Conservation (phyloP, 768 basidiomycete genomes). For the Pleurotus citrinopileatus region DNA sequence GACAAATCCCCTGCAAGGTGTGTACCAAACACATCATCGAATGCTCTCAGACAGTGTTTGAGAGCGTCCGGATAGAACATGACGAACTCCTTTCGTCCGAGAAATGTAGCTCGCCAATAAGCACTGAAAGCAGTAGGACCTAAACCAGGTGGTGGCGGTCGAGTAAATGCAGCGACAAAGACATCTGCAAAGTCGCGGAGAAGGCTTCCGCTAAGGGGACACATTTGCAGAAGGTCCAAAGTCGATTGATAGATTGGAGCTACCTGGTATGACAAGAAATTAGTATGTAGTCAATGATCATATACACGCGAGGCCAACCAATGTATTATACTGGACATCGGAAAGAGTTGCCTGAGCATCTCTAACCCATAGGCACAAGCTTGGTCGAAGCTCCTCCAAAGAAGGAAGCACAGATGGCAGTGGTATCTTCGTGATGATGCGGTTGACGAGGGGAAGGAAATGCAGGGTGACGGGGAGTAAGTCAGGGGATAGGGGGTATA, state of each 20-base stretch:
- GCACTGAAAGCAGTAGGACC: conserved; percentile 51
- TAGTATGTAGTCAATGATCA: too few species aligned
- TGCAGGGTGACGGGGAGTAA: conserved; percentile 25
- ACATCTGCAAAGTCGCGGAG: conserved; percentile 43
- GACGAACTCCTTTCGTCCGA: conserved; percentile 34
- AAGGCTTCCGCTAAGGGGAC: conserved; percentile 36
- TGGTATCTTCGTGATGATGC: conserved; percentile 26
- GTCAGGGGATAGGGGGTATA: conserved; percentile 33
- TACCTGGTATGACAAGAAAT: too few species aligned
- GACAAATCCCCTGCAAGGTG: conserved; percentile 45
- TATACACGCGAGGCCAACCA: conserved; percentile 33
- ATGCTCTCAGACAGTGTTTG: conserved; percentile 41
- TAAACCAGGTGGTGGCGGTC: conserved; percentile 40
- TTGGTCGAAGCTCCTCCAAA: conserved; percentile 32
- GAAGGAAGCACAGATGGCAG: conserved; percentile 27
- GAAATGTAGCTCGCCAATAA: conserved; percentile 60
- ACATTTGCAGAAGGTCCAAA: conserved; percentile 34
- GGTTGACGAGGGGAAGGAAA: conserved; percentile 33
- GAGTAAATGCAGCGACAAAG: conserved; percentile 49
- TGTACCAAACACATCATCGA: conserved; percentile 44
- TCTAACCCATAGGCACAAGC: conserved; percentile 50
- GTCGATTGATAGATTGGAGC: conserved; percentile 41
- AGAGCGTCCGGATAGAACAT: conserved; percentile 38
- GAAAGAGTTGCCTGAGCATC: conserved; percentile 40
- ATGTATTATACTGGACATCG: conserved; percentile 41